Percentiles rank a stretch among this genome's conserved stretches.
Evolutionary conservation across 768 basidiomycete genomes (phyloP).

Genomic region (Boletus tomentosulus): DNA sequence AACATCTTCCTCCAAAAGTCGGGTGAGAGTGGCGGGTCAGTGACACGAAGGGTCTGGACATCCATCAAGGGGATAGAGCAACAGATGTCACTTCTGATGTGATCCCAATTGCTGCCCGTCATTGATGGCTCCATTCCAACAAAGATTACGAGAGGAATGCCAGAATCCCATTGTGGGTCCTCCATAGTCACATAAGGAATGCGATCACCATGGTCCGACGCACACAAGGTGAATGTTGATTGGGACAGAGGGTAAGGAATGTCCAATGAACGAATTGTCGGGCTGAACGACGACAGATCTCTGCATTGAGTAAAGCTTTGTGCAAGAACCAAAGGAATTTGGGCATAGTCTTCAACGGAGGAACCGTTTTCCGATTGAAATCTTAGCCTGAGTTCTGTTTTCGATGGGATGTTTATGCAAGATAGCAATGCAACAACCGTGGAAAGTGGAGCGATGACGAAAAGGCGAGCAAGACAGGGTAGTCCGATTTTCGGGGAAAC

Average conservation of each 20-base stretch:
- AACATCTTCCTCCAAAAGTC: constrained; percentile 6
- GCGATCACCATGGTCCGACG: not conserved
- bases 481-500: no score
- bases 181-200: not conserved
- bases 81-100: not conserved
- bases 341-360: not conserved
- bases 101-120: not conserved
- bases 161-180: not conserved
- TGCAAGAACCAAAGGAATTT: not conserved
- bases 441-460: no score
- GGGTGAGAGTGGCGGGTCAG: not conserved
- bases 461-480: no score
- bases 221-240: not conserved
- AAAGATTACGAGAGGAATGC: constrained; percentile 2
- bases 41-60: not conserved
- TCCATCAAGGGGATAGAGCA: not conserved
- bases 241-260: not conserved
- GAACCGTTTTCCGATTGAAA: not conserved
- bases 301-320: not conserved
- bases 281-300: not conserved
- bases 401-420: not conserved
- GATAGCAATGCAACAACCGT: no score
- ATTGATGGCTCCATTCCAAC: no score
- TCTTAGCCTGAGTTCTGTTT: not conserved
- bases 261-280: not conserved